These are phyloP conservation scores for Moelleriella libera DNA, from an alignment of 2,329 filamentous ascomycete genomes.

Conservation along the genomic window DNA sequence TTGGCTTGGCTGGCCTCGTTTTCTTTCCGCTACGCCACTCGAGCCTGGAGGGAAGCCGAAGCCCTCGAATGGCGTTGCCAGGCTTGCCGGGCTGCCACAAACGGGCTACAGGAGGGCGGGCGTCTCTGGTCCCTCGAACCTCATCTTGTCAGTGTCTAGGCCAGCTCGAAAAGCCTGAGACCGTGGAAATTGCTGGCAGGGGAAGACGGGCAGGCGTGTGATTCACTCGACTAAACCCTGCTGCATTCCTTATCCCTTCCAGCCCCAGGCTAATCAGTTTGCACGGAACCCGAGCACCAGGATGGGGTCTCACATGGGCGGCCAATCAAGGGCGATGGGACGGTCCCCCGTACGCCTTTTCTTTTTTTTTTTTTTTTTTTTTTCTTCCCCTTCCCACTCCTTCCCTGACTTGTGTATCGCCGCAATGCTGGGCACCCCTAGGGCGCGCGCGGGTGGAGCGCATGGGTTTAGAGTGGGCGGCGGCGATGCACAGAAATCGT, in stretches of 20 bases:
- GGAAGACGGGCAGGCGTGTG: conserved; percentile 1
- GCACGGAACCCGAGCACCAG: neutral
- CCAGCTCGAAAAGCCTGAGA: conserved; percentile 2
- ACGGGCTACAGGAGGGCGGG: neutral
- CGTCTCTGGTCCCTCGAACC: neutral
- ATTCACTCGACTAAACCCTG: conserved; percentile 1
- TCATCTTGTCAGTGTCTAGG: neutral
- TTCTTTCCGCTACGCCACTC: neutral
- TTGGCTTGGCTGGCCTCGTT: neutral
- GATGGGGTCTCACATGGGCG: neutral
- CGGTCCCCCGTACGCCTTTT: neutral
- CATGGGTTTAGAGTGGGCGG: neutral
- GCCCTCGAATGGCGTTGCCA: neutral
- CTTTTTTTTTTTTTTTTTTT: neutral
- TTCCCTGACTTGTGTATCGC: neutral
- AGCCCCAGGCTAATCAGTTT: neutral
- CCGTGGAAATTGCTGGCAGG: conserved; percentile 6
- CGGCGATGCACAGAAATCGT: neutral
- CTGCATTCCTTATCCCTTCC: conserved; percentile 6
- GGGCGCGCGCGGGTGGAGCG: neutral
- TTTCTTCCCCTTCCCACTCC: neutral
- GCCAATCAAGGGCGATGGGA: neutral
- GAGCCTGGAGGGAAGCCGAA: neutral
- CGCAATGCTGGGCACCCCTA: neutral
- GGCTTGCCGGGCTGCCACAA: neutral